A percentile compares a stretch with the other conserved stretches of the same genome.
These are phyloP conservation scores for Cytospora schulzeri DNA, from an alignment of 2,329 filamentous ascomycete genomes.

Conservation along the genomic window DNA sequence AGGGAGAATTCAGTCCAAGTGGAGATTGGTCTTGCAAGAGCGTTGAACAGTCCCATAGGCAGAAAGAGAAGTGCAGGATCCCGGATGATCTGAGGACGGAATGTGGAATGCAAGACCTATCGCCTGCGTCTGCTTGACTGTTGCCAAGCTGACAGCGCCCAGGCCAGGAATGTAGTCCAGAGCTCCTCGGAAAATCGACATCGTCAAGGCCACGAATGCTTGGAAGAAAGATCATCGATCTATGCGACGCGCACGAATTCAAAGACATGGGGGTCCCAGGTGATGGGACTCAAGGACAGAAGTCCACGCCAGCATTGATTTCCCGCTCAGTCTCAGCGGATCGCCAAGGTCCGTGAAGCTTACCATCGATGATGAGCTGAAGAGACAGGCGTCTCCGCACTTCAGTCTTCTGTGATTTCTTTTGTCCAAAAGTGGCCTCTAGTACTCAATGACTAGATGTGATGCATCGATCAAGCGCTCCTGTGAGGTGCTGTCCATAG, in stretches of 20 bases:
- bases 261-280: background rate
- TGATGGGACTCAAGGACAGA: slow-evolving; percentile 6
- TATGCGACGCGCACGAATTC: slow-evolving; percentile 1
- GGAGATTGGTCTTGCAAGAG: background rate
- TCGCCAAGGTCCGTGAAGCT: slow-evolving; percentile 14
- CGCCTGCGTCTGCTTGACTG: background rate
- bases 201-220: background rate
- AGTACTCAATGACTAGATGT: slow-evolving; percentile 10
- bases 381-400: slow-evolving; percentile 16
- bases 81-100: background rate
- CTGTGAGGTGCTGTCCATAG: background rate
- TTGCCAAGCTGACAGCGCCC: background rate
- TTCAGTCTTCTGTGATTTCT: background rate
- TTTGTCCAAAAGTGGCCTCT: slow-evolving; percentile 3
- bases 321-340: slow-evolving; percentile 18
- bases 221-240: slow-evolving; percentile 3
- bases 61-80: background rate
- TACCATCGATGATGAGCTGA: slow-evolving; percentile 16
- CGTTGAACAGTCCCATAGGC: background rate
- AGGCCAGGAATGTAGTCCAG: background rate
- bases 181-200: background rate
- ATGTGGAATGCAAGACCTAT: background rate
- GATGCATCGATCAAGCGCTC: slow-evolving; percentile 4
- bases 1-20: slow-evolving; percentile 4
- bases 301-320: slow-evolving; percentile 16